Conservation (phyloP, 2,329 filamentous ascomycete species). For the Penicillium sp. region DNA sequence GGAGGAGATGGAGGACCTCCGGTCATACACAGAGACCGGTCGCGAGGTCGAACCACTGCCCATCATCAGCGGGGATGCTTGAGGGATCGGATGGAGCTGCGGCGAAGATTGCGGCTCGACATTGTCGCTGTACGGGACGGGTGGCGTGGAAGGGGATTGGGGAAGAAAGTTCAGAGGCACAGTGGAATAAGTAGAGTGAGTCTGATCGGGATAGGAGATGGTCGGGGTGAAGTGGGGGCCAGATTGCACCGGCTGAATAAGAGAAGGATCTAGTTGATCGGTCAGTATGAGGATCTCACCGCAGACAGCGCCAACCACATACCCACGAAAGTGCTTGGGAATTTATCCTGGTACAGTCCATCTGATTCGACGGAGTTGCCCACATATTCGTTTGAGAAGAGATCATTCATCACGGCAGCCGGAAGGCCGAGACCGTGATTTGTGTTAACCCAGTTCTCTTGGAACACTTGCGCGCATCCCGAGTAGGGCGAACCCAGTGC, state of each 20-base stretch:
- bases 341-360: conserved; percentile 40
- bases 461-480: conserved; percentile 52
- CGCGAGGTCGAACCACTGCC: conserved; percentile 52
- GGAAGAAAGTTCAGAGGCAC: conserved; percentile 28
- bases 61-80: conserved; percentile 60
- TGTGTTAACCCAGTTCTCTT: conserved; percentile 54
- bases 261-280: conserved; percentile 51
- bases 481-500: conserved; percentile 63
- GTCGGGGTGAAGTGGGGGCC: conserved; percentile 26
- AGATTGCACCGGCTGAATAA: conserved; percentile 49
- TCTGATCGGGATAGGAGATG: conserved; percentile 33
- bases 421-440: conserved; percentile 55
- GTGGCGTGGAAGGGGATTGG: conserved; percentile 36
- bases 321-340: conserved; percentile 36
- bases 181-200: conserved; percentile 22
- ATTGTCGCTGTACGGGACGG: conserved; percentile 28
- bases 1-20: conserved; percentile 65
- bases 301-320: conserved; percentile 13
- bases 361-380: conserved; percentile 43
- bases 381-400: conserved; percentile 51
- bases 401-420: conserved; percentile 57
- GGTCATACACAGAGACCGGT: conserved; percentile 42
- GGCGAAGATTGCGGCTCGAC: conserved; percentile 27
- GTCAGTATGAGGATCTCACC: conserved; percentile 1
- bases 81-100: conserved; percentile 19